Base-by-base conservation (phyloP, 306 rosid genomes). In the Dryas alaskensis region DNA sequence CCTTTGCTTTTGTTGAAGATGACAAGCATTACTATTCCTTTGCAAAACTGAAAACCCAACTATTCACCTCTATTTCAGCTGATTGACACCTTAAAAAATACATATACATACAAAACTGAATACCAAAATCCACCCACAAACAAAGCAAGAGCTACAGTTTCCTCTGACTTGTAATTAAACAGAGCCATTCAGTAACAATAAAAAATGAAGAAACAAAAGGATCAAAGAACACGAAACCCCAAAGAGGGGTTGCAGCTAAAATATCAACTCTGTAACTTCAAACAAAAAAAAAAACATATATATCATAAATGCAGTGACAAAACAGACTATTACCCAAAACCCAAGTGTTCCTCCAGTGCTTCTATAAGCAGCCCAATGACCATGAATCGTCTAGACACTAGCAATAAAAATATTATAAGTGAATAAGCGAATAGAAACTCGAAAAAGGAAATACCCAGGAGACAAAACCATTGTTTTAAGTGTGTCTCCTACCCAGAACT, bases 361-460 rank as follows among this genome's bases (percentile, higher is more conserved):
- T 71, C 80, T 53, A 70, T 65, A 72, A 76, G 79, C 45, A 82
- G 82, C 37, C 86, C 90, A 85, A 76, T 82, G 86, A 75, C 69
- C 48, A 76, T 67, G 83, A 84, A 74, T 37, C 67, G 45, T 73
- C 19, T 50, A 72, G 76, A 74, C 73, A 78, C 65, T 72, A 13
- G 51, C 52, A 7, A 48, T 67, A 3, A 68, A 44, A 53, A 58
- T 73, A 60, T 1, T 55, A 55, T 67, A 70, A 61, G 13, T 12
- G 14, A 22, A 9, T 60, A 63, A 77, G 66, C 31, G 66, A 44
- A 67, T 49, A 65, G 77, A 74, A 84, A 69, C 76, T 81, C 77
- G 76, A 76, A 69, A 81, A 80, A 79, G 84, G 76, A 75, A 81
- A 79, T 72, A 78, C 81, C 90, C 97, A 89, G 84, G 60, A 88